Conservation (phyloP, 805 yeast species). For the Candida verbasci region DNA sequence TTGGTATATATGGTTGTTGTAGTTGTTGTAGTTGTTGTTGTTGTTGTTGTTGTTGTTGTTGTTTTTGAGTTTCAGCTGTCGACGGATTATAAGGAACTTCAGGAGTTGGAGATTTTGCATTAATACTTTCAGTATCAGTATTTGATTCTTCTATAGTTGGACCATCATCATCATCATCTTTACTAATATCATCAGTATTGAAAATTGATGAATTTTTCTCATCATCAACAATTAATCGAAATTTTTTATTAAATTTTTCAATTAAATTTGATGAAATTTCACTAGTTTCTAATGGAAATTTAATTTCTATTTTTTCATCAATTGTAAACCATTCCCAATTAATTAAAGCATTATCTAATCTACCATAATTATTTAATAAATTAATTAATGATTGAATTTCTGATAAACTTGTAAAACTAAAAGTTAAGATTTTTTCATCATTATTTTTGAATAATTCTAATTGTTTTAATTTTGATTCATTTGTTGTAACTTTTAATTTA, state of each 20-base stretch:
- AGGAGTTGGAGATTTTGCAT: slow-evolving; percentile 6
- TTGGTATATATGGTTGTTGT: not conserved
- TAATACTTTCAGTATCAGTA: slow-evolving; percentile 5
- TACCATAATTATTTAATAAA: slow-evolving; percentile 8
- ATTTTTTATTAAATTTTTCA: slow-evolving; percentile 15
- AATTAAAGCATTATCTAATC: slow-evolving; percentile 17
- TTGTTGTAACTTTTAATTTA: slow-evolving; percentile 4
- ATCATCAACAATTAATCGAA: slow-evolving; percentile 8
- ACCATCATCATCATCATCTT: slow-evolving; percentile 1
- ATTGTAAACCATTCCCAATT: slow-evolving; percentile 19
- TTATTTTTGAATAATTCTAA: slow-evolving; percentile 7
- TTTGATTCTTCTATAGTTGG: slow-evolving; percentile 6
- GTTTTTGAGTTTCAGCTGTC: not conserved
- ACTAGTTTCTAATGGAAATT: slow-evolving; percentile 20
- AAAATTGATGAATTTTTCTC: slow-evolving; percentile 8
- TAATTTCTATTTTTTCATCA: slow-evolving; percentile 9
- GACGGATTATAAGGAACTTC: slow-evolving; percentile 5
- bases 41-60: not conserved
- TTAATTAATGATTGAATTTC: slow-evolving; percentile 9
- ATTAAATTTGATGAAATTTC: slow-evolving; percentile 17
- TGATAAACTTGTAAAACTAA: slow-evolving; percentile 9
- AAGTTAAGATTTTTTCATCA: slow-evolving; percentile 6
- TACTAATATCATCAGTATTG: not conserved
- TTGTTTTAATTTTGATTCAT: slow-evolving; percentile 12
- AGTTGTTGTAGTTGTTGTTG: not conserved